Percentiles rank a stretch among this genome's conserved stretches.
phyloP scores from a whole-genome alignment of 331 rosid genomes.

The Rosa hybrid region DNA sequence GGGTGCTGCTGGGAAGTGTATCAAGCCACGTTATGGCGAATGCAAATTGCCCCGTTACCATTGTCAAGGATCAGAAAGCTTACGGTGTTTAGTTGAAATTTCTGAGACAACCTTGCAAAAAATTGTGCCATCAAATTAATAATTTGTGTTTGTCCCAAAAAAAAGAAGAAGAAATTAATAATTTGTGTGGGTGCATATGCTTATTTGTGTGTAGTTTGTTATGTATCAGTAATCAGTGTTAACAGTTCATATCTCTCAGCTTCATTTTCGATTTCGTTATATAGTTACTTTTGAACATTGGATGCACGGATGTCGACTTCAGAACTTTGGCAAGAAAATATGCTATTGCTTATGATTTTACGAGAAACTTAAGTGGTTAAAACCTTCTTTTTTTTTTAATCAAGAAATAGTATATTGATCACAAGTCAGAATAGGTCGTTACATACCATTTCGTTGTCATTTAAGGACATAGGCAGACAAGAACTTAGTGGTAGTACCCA shows the following conservation, averaged over 20 bases:
- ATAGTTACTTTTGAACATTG: not conserved
- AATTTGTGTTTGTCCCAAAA: not conserved
- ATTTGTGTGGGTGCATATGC: not conserved
- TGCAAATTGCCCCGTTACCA: slow-evolving; percentile 54
- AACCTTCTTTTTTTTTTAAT: no score
- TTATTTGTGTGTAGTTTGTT: not conserved
- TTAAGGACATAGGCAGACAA: no score
- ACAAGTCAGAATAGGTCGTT: no score
- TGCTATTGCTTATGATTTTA: not conserved
- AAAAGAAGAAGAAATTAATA: not conserved
- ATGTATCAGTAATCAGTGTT: not conserved
- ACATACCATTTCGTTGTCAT: no score
- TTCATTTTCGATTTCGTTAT: not conserved
- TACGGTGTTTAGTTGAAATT: not conserved
- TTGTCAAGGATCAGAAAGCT: slow-evolving; percentile 41
- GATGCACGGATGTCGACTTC: no score
- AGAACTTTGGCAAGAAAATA: not conserved
- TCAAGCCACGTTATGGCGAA: slow-evolving; percentile 49
- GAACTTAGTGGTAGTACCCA: no score
- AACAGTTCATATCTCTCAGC: not conserved
- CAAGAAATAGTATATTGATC: no score
- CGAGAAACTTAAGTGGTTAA: no score
- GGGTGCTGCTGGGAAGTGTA: slow-evolving; percentile 77
- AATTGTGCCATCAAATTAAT: not conserved
- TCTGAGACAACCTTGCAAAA: not conserved